Base-by-base conservation (phyloP, 768 basidiomycete genomes). In the Mycena galericulata region DNA sequence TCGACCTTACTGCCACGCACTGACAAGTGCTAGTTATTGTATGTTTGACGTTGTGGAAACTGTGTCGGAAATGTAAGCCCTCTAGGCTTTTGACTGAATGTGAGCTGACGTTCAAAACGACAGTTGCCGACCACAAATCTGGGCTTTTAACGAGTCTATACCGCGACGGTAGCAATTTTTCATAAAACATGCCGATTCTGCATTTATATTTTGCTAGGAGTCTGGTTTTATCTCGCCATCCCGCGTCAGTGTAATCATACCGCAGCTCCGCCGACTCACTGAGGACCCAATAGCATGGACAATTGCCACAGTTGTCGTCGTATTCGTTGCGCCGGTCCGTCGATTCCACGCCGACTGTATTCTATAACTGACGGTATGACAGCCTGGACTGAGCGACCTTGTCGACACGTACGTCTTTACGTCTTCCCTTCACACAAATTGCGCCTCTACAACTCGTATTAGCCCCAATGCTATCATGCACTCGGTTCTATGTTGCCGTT, bases 221-320 rank as follows among this genome's bases (percentile, higher is more conserved):
- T 68, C 41, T 68, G 67, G 67, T 68, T 63, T 38, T 68, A 63
- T 49, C 61, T 60, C 29, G 67, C 61, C 22, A 68, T 68, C 55
- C 40, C 57, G 40, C 62, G 67, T 68, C 3, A 51, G 62, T 57
- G 1, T 7, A 29, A 18, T 32, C 29, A 3, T 32, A 53, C 20
- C 12, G n/a, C 29, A 20, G 30, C 11, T 53, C 12, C 10, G 17
- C 17, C 1, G 36, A 12, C 11, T 63, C 20, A 51, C 30, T 29
- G 17, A 22, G n/a, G 55, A 38, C 17, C 18, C 10, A 14, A 8
- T 22, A 68, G 68, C 68, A 9, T 59, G 36, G 3, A 64, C 62
- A 9, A 49, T 60, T 29, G 26, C 36, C 3, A 32, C 40, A 12
- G 54, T 61, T 1, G 29, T 54, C 15, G 1, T 41, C 9, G 9